A percentile compares a stretch with the other conserved stretches of the same genome.
phyloP scores from a whole-genome alignment of 1,139 yeast species.

The Debaryomycetaceae sp. region DNA sequence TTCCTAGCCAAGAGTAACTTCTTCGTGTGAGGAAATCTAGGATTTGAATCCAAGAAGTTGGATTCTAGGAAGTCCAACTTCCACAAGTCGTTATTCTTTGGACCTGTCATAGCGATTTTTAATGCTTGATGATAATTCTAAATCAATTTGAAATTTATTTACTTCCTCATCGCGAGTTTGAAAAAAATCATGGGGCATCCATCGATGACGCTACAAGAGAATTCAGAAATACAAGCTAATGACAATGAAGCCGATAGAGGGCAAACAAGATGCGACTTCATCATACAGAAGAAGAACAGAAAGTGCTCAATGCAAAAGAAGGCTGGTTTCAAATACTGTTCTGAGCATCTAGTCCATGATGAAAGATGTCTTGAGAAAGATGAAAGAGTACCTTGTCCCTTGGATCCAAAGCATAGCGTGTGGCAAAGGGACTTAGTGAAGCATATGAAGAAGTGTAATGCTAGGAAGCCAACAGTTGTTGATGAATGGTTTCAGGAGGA shows the following conservation, averaged over 20 bases:
- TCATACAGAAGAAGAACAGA: slow-evolving; percentile 46
- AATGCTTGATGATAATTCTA: neutral
- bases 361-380: slow-evolving; percentile 12
- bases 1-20: slow-evolving; percentile 47
- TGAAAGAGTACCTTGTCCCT: slow-evolving; percentile 68
- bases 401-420: slow-evolving; percentile 72
- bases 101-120: slow-evolving; percentile 1
- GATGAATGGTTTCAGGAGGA: slow-evolving; percentile 46
- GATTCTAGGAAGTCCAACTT: slow-evolving; percentile 51
- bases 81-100: slow-evolving; percentile 31
- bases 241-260: slow-evolving; percentile 7
- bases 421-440: slow-evolving; percentile 54
- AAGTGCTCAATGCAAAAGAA: slow-evolving; percentile 63
- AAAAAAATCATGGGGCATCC: neutral
- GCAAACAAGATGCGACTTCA: slow-evolving; percentile 41
- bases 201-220: neutral
- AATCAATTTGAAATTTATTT: neutral
- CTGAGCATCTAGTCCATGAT: slow-evolving; percentile 50
- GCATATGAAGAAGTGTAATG: slow-evolving; percentile 66
- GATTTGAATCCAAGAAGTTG: slow-evolving; percentile 39
- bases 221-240: neutral
- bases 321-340: slow-evolving; percentile 50
- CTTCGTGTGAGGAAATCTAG: slow-evolving; percentile 54
- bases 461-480: slow-evolving; percentile 24
- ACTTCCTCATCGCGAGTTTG: neutral